Evolutionary conservation across 2,329 filamentous ascomycete species (phyloP), one percentile per base, ranked within the genome.

Genomic region (Penicillium rolfsii): DNA sequence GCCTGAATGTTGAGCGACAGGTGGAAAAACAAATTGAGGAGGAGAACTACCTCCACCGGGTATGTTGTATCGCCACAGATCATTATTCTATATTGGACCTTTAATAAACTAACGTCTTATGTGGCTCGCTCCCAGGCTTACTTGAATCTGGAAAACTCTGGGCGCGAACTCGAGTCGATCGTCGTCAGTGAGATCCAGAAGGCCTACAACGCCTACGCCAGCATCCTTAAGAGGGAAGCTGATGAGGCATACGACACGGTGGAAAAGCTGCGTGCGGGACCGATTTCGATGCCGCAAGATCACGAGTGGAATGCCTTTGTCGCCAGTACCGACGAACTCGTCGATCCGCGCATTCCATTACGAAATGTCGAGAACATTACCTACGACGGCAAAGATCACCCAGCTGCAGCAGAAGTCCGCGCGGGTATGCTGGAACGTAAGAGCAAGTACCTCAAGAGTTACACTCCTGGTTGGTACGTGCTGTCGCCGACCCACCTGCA

Each of bases 381-480:
- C 61, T 99, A 98, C 74, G 93, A 93, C 19, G 95, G 95, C 45
- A 92, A 91, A 73, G 86, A 96, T 70, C 91, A 97, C 75, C 88
- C 91, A 63, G 87, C 91, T 77, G 91, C 83, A 74, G 82, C 91
- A 63, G 94, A 98, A 76, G 91, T 99, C 56, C 85, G 93, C 62
- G 91, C 92, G 22, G 95, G 95, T 2, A 88, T 97, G 78, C 82
- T 99, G 38, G 95, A 99, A 81, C 89, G 95, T 67, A 98, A 98
- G 87, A 97, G 93, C 85, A 99, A 98, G 75, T 99, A 98, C 73
- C 81, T 99, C 63, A 98, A 97, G 82, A 97, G 93, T 76, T 97
- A 97, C 76, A 95, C 93, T 7, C 91, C 93, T 28, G 94, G 94
- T 73, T 98, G 94, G 93, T 97, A 97, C 77, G 93, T 98, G 52